Evolutionary conservation across 177 flowering plant genomes (phyloP), one percentile per base, ranked within the genome.

Genomic region (Vitis hybrid): DNA sequence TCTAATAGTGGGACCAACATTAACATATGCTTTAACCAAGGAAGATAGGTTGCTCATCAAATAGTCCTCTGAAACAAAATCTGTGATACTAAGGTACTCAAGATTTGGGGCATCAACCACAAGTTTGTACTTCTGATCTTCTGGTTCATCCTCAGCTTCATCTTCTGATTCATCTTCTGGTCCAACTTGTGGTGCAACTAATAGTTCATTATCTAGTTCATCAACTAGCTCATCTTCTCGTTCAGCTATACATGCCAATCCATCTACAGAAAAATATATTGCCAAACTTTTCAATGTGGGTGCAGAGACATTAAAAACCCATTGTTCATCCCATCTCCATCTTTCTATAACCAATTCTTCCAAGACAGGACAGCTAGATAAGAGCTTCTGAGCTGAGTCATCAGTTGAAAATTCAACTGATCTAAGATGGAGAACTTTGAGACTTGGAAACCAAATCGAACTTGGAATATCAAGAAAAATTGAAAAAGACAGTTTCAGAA

Each of bases 61-160:
- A 64, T 64, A 64, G 1, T 32, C 66, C 14, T 64, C 54, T 10
- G 66, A 19, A 5, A 51, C 55, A 21, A 12, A 24, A 32, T 64
- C 66, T 6, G 11, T 11, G 55, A 64, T 52, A 19, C 17, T 32
- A 21, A 64, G 66, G 32, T 46, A 51, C 49, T 64, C 21, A 48
- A 64, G 66, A 46, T 21, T 51, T 24, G 66, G 66, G 27, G 66
- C 66, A 32, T 64, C n/a, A 49, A 64, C 21, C 2, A 46, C 52
- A 48, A 64, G 15, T 52, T 51, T 30, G 55, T 11, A 64, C 52
- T 46, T 12, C 7, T 52, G 15, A 13, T 13, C n/a, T 15, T 64
- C 52, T 4, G 52, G 18, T 9, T 11, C 19, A 60, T 27, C 7
- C 19, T 24, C 62, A 3, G n/a, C 40, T n/a, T 11, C 4, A 13